A percentile compares a stretch with the other conserved stretches of the same genome.
Conservation (phyloP, 176 grass and related monocot genomes). For the Triticum urartu region DNA sequence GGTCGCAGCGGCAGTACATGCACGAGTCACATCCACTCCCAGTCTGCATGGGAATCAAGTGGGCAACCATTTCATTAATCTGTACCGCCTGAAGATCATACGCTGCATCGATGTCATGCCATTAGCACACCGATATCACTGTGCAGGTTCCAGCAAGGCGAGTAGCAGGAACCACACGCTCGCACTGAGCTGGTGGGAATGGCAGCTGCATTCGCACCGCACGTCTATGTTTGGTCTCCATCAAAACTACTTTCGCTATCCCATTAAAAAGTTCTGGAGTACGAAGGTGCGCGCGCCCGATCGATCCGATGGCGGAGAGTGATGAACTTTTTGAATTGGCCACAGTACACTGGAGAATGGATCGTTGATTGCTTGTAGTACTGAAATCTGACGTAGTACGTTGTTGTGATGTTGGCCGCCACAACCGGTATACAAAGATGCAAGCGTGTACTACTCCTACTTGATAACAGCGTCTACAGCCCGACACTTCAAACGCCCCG, state of each 20-base stretch:
- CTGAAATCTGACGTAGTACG: background rate
- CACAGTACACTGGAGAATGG: background rate
- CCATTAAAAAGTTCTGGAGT: background rate
- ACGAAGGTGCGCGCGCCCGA: background rate
- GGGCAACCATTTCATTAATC: background rate
- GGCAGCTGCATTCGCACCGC: background rate
- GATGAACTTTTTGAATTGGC: background rate
- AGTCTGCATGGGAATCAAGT: background rate
- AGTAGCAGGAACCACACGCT: background rate
- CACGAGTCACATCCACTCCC: slow-evolving; percentile 8
- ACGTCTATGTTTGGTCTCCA: background rate
- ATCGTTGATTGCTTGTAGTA: background rate
- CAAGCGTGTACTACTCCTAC: too few relatives aligned
- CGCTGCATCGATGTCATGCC: background rate
- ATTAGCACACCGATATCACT: background rate
- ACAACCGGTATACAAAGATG: too few relatives aligned
- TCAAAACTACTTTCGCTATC: background rate
- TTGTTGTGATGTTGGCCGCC: too few relatives aligned
- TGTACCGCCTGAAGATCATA: background rate
- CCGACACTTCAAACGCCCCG: too few relatives aligned
- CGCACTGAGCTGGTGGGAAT: background rate
- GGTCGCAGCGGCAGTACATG: background rate
- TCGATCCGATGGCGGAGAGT: background rate
- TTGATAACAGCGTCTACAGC: too few relatives aligned
- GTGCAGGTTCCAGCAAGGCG: too few relatives aligned